phyloP scores from a whole-genome alignment of 2,329 filamentous ascomycete species.

The Sporothrix phasma region DNA sequence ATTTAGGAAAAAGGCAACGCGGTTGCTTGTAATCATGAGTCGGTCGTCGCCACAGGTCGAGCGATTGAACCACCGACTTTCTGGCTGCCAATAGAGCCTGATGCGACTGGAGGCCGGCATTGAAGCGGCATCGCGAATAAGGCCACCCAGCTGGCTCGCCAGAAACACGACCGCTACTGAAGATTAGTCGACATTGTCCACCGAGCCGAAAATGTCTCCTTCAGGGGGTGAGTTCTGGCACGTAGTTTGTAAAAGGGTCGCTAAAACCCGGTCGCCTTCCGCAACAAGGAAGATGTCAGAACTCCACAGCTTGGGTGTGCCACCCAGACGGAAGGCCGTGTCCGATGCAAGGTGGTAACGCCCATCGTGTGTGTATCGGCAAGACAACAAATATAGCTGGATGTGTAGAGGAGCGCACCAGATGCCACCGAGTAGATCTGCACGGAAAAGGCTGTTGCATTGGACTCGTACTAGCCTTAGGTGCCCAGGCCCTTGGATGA shows the following conservation, averaged over 20 bases:
- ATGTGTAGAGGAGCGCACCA: background rate
- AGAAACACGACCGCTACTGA: constrained; percentile 20
- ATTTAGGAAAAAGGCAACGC: constrained; percentile 19
- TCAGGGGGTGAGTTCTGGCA: constrained; percentile 21
- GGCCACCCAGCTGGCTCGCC: constrained; percentile 19
- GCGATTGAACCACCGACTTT: constrained; percentile 1
- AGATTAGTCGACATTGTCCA: constrained; percentile 4
- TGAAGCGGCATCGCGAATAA: constrained; percentile 15
- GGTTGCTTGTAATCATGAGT: constrained; percentile 1
- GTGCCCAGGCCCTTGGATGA: background rate
- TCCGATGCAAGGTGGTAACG: constrained; percentile 22
- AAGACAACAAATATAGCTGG: background rate
- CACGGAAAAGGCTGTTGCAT: background rate
- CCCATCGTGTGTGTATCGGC: background rate
- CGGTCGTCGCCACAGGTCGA: constrained; percentile 5
- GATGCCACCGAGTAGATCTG: constrained; percentile 1
- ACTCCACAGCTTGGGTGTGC: constrained; percentile 28
- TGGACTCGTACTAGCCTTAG: background rate
- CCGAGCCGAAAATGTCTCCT: background rate
- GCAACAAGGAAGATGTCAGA: constrained; percentile 22
- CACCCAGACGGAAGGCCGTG: constrained; percentile 29
- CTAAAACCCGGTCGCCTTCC: constrained; percentile 20
- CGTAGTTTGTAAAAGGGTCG: constrained; percentile 22
- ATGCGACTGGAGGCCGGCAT: background rate
- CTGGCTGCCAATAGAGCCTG: background rate